Conservation (phyloP, 1,284 basidiomycete species). For the Singerocomus inundabilis region DNA sequence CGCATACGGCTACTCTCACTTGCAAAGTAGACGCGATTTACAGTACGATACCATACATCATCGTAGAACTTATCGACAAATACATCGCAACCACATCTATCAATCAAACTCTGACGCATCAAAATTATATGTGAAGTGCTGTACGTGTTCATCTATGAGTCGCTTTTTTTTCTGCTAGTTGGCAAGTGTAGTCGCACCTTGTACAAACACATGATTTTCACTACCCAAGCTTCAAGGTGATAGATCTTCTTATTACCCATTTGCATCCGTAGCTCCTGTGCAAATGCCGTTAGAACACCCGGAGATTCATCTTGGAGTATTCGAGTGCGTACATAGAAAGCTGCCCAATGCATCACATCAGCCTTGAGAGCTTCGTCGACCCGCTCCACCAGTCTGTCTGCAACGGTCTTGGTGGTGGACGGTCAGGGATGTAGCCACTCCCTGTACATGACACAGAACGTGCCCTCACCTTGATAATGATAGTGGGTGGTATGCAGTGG, state of each 20-base stretch:
- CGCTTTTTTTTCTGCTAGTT: not conserved
- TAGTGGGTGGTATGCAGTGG: constrained; percentile 96
- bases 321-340: constrained; percentile 75
- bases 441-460: not conserved
- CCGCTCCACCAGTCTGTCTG: constrained; percentile 80
- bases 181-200: constrained; percentile 46
- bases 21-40: not conserved
- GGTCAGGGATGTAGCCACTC: constrained; percentile 3
- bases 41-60: not conserved
- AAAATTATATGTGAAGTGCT: constrained; percentile 56
- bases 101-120: constrained; percentile 63
- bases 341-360: constrained; percentile 95
- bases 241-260: constrained; percentile 93
- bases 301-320: not conserved
- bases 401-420: constrained; percentile 66
- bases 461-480: constrained; percentile 77
- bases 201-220: constrained; percentile 80
- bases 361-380: constrained; percentile 81
- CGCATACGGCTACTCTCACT: constrained; percentile 29
- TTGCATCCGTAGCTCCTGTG: constrained; percentile 86
- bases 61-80: not conserved
- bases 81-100: constrained; percentile 6
- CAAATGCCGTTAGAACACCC: not conserved
- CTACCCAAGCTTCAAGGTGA: constrained; percentile 91
- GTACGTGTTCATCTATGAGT: constrained; percentile 16